Evolutionary conservation across 768 basidiomycete genomes (phyloP).

Genomic region (Mycena metata): DNA sequence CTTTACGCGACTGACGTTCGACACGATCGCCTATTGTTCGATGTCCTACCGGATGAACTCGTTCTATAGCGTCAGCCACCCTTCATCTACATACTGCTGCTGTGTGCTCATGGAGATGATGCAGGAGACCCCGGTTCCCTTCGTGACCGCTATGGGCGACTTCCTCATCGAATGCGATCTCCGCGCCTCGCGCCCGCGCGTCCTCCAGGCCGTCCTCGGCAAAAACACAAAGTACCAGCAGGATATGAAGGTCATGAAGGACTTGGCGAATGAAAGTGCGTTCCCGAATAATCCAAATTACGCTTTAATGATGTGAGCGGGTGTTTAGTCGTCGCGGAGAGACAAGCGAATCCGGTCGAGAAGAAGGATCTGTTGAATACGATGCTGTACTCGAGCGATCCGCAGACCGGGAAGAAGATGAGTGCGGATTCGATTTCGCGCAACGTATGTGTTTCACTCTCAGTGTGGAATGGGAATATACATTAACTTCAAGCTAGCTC

Average conservation of each 20-base stretch:
- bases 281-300: neutral
- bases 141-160: conserved; percentile 55
- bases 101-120: neutral
- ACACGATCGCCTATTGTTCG: conserved; percentile 61
- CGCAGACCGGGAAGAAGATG: conserved; percentile 56
- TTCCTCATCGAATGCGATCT: conserved; percentile 55
- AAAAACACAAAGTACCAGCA: conserved; percentile 54
- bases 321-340: conserved; percentile 52
- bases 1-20: conserved; percentile 61
- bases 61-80: conserved; percentile 49
- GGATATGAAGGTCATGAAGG: conserved; percentile 56
- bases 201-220: conserved; percentile 50
- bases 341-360: conserved; percentile 52
- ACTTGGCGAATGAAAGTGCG: conserved; percentile 56
- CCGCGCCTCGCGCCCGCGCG: conserved; percentile 50
- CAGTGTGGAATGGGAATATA: neutral
- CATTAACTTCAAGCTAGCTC: conserved; percentile 43
- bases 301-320: too few relatives aligned
- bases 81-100: neutral
- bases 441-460: conserved; percentile 48
- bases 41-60: conserved; percentile 62
- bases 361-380: conserved; percentile 60
- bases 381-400: conserved; percentile 60
- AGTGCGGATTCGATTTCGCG: conserved; percentile 56
- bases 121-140: conserved; percentile 49